phyloP scores from a whole-genome alignment of 2,329 filamentous ascomycete species.

The Aspergillus quadrilineatus region DNA sequence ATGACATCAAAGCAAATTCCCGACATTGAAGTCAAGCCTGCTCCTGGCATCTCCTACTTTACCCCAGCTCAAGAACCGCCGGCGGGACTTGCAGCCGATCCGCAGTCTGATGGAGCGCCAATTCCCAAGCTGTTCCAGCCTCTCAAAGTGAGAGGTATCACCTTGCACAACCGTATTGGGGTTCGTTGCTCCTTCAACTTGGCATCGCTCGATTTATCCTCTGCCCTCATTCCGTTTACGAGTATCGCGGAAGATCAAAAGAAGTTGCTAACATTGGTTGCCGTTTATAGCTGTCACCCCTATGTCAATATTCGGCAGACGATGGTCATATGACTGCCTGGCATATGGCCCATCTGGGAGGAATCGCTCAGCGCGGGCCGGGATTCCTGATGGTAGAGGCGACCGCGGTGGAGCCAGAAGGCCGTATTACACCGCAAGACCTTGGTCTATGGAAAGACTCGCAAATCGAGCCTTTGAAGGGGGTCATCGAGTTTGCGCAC shows the following conservation, averaged over 20 bases:
- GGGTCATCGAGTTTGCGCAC: conserved; percentile 75
- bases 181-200: conserved; percentile 10
- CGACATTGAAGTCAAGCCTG: conserved; percentile 38
- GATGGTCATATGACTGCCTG: conserved; percentile 75
- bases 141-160: conserved; percentile 58
- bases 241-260: neutral
- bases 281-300: conserved; percentile 41
- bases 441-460: conserved; percentile 74
- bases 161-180: conserved; percentile 53
- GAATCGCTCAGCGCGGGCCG: conserved; percentile 73
- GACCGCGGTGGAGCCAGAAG: conserved; percentile 70
- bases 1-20: conserved; percentile 14
- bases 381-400: conserved; percentile 75
- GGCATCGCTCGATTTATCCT: too few species aligned
- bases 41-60: conserved; percentile 45
- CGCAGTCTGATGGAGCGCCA: conserved; percentile 41
- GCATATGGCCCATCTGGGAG: conserved; percentile 78
- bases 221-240: neutral
- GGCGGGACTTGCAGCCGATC: conserved; percentile 39
- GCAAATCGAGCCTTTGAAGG: conserved; percentile 68
- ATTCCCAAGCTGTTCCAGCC: conserved; percentile 60
- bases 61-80: conserved; percentile 39
- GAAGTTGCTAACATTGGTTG: conserved; percentile 37
- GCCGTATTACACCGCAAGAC: conserved; percentile 70
- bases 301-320: conserved; percentile 63